phyloP scores from a whole-genome alignment of 1,284 basidiomycete genomes.

The Volvariella surrecta region DNA sequence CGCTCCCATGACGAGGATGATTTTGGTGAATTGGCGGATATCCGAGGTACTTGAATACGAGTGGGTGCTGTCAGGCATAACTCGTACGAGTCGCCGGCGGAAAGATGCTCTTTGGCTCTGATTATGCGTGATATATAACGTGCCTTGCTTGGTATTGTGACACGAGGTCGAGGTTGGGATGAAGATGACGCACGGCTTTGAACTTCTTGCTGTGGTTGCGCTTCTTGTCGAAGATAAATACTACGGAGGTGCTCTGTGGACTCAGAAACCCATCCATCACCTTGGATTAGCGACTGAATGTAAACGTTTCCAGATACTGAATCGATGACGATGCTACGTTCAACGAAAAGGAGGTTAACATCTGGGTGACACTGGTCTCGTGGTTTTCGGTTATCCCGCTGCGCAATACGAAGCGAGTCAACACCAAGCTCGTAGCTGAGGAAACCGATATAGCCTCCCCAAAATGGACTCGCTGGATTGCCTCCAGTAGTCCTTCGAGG shows the following conservation, averaged over 20 bases:
- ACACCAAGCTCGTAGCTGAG: slow-evolving; percentile 74
- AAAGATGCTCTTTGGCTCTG: slow-evolving; percentile 69
- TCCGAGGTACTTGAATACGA: slow-evolving; percentile 32
- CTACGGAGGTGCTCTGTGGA: slow-evolving; percentile 22
- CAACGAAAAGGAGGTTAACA: slow-evolving; percentile 65
- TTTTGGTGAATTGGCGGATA: slow-evolving; percentile 10
- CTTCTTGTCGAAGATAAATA: slow-evolving; percentile 7
- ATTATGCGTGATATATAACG: slow-evolving; percentile 71
- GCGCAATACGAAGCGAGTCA: slow-evolving; percentile 34
- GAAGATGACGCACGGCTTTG: slow-evolving; percentile 13
- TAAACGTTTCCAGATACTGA: slow-evolving; percentile 34
- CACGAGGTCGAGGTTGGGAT: slow-evolving; percentile 18
- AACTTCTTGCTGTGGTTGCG: neutral
- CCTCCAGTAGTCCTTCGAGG: slow-evolving; percentile 37
- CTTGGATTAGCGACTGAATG: slow-evolving; percentile 58
- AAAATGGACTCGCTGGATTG: slow-evolving; percentile 51
- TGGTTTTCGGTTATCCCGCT: slow-evolving; percentile 9
- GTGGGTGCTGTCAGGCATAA: slow-evolving; percentile 86
- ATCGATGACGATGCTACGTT: slow-evolving; percentile 70
- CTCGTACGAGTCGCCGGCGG: slow-evolving; percentile 91
- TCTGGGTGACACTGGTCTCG: slow-evolving; percentile 44
- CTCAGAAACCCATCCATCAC: slow-evolving; percentile 47
- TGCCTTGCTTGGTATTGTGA: slow-evolving; percentile 45
- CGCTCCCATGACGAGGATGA: slow-evolving; percentile 52
- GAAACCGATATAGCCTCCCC: slow-evolving; percentile 69